A percentile compares a stretch with the other conserved stretches of the same genome.
Evolutionary conservation across 768 basidiomycete genomes (phyloP).

Genomic region (Tremella mesenterica): DNA sequence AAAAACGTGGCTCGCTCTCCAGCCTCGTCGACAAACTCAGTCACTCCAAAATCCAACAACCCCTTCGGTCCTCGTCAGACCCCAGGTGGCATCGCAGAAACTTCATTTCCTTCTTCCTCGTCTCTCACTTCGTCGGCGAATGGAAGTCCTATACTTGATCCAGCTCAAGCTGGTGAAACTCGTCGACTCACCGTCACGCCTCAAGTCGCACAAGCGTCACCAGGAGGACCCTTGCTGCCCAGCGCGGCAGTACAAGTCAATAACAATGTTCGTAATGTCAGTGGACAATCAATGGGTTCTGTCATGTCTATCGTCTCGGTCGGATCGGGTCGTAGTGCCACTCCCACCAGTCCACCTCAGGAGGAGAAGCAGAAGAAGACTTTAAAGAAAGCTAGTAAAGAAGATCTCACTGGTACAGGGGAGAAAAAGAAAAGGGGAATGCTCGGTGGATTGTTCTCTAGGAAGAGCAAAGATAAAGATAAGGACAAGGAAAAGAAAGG

Average conservation of each 20-base stretch:
- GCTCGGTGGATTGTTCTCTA: slow-evolving; percentile 64
- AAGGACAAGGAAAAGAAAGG: slow-evolving; percentile 63
- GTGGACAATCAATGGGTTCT: slow-evolving; percentile 48
- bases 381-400: slow-evolving; percentile 21
- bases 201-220: slow-evolving; percentile 55
- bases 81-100: neutral
- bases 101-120: slow-evolving; percentile 47
- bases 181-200: slow-evolving; percentile 71
- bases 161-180: slow-evolving; percentile 62
- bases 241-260: slow-evolving; percentile 14
- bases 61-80: slow-evolving; percentile 22
- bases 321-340: slow-evolving; percentile 7
- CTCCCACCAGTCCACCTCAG: slow-evolving; percentile 35
- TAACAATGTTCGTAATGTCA: slow-evolving; percentile 46
- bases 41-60: slow-evolving; percentile 29
- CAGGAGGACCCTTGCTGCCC: slow-evolving; percentile 21
- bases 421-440: slow-evolving; percentile 56
- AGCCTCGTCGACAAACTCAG: neutral
- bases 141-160: slow-evolving; percentile 51
- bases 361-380: slow-evolving; percentile 51
- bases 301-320: slow-evolving; percentile 23
- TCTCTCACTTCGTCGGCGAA: slow-evolving; percentile 11
- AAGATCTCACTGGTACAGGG: slow-evolving; percentile 24
- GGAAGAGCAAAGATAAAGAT: slow-evolving; percentile 41
- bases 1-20: too few relatives aligned